phyloP scores from a whole-genome alignment of 1,284 basidiomycete genomes.

The Rhodotorula mucilaginosa region DNA sequence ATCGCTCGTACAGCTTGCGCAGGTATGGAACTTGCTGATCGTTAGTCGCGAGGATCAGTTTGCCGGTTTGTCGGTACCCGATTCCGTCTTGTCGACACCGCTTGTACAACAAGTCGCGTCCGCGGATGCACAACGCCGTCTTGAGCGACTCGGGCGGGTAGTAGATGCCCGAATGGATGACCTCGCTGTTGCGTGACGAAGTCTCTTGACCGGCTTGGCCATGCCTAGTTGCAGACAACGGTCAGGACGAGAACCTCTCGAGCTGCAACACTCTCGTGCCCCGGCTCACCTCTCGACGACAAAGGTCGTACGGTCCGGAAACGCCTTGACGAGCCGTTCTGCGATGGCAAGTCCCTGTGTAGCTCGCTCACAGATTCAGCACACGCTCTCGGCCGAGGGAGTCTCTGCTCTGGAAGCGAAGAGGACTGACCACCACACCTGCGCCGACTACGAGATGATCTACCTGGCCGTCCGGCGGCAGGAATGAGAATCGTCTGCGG shows the following conservation, averaged over 20 bases:
- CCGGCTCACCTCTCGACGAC: constrained; percentile 74
- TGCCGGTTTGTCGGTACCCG: constrained; percentile 72
- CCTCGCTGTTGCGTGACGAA: constrained; percentile 81
- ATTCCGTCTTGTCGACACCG: constrained; percentile 67
- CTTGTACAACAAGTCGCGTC: constrained; percentile 78
- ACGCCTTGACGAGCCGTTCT: constrained; percentile 65
- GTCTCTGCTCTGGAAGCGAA: too few species aligned
- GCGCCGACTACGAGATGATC: constrained; percentile 92
- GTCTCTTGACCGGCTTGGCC: constrained; percentile 37
- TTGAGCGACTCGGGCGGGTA: constrained; percentile 85
- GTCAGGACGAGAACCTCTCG: background rate
- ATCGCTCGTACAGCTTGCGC: constrained; percentile 65
- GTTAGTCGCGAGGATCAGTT: constrained; percentile 76
- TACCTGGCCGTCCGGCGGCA: constrained; percentile 70
- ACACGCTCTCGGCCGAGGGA: background rate
- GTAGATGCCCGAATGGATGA: constrained; percentile 53
- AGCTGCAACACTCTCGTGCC: background rate
- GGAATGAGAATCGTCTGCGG: constrained; percentile 12
- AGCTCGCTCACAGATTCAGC: background rate
- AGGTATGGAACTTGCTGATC: constrained; percentile 66
- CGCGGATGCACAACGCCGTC: constrained; percentile 80
- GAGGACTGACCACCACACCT: constrained; percentile 54
- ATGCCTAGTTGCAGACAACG: constrained; percentile 5
- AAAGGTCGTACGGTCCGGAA: constrained; percentile 72
- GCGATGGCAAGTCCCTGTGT: constrained; percentile 77